These are phyloP conservation scores for Penicillium coprophilum DNA, from an alignment of 495 filamentous ascomycete genomes.

Conservation along the genomic window DNA sequence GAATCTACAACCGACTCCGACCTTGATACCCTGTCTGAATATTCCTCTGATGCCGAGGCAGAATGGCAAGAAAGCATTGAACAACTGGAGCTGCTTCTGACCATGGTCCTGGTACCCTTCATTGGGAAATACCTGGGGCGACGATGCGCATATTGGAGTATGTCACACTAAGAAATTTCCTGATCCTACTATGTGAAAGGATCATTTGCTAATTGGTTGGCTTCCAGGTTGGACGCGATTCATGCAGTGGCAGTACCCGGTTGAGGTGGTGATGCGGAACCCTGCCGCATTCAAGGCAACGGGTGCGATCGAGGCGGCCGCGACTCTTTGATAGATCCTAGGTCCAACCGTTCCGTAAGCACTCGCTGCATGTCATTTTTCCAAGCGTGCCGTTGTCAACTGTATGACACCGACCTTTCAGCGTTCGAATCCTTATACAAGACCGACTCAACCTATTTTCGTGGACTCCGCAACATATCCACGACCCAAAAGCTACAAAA, in stretches of 20 bases:
- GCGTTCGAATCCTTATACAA: neutral
- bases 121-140: conserved; percentile 90
- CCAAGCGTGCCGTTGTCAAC: neutral
- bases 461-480: neutral
- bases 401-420: neutral
- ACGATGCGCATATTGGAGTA: conserved; percentile 96
- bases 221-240: conserved; percentile 66
- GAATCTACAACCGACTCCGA: conserved; percentile 61
- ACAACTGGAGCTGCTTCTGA: conserved; percentile 87
- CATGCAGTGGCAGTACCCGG: conserved; percentile 77
- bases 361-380: neutral
- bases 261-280: conserved; percentile 60
- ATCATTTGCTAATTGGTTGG: neutral
- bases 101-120: conserved; percentile 91
- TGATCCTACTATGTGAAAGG: neutral
- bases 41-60: conserved; percentile 76
- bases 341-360: neutral
- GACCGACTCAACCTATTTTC: conserved; percentile 4
- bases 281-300: conserved; percentile 60
- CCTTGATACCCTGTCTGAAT: conserved; percentile 53
- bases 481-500: neutral
- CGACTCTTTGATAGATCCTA: conserved; percentile 56
- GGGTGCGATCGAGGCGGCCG: conserved; percentile 69
- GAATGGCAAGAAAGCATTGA: conserved; percentile 94
- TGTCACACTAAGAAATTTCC: conserved; percentile 10